Conservation (phyloP, 768 basidiomycete genomes). For the Mycena alexandri region DNA sequence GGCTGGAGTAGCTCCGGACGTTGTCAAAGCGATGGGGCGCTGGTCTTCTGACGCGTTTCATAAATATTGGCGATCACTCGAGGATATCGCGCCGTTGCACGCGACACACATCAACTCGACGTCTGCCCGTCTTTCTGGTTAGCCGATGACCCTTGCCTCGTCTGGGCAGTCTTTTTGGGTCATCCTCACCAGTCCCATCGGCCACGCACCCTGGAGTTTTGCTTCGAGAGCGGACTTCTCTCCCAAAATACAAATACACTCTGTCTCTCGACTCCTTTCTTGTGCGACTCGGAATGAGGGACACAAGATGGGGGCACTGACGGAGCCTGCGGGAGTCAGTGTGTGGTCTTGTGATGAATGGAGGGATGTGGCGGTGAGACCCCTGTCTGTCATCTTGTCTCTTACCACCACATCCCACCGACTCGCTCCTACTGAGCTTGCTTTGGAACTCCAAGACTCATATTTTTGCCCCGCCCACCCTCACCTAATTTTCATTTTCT, state of each 20-base stretch:
- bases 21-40: slow-evolving; percentile 27
- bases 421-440: too few species aligned
- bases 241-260: slow-evolving; percentile 2
- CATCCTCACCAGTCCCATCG: slow-evolving; percentile 14
- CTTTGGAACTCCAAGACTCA: too few species aligned
- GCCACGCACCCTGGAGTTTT: slow-evolving; percentile 7
- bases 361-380: too few species aligned
- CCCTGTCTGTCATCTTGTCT: too few species aligned
- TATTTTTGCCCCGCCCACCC: too few species aligned
- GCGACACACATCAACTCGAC: neutral
- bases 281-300: slow-evolving; percentile 7
- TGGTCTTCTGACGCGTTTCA: slow-evolving; percentile 41
- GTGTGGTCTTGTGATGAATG: too few species aligned
- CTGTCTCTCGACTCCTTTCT: neutral
- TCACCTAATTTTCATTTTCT: too few species aligned
- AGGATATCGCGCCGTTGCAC: slow-evolving; percentile 40
- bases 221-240: slow-evolving; percentile 7
- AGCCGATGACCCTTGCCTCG: slow-evolving; percentile 14
- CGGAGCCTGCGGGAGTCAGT: too few species aligned
- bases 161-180: slow-evolving; percentile 7
- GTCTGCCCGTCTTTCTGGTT: slow-evolving; percentile 4
- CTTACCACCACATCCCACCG: too few species aligned
- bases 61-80: slow-evolving; percentile 40
- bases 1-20: slow-evolving; percentile 19
- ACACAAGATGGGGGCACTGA: slow-evolving; percentile 1